Percentiles rank a stretch among this genome's conserved stretches.
Evolutionary conservation across 371 early-diverging fungal species (phyloP).

Genomic region (Conidiobolus incongruus): DNA sequence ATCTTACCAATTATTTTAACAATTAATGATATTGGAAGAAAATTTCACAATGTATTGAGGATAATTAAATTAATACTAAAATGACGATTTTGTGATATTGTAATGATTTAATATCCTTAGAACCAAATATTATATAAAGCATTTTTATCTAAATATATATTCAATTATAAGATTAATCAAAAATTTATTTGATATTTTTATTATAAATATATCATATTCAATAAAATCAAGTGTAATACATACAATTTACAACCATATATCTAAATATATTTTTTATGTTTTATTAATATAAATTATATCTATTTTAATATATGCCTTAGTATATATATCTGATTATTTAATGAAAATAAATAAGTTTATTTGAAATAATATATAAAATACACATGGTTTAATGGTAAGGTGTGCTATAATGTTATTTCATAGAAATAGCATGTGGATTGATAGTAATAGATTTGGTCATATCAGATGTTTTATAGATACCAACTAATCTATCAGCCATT

Average conservation of each 20-base stretch:
- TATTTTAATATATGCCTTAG: no score
- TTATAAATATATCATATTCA: neutral
- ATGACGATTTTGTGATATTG: neutral
- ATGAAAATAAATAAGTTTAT: no score
- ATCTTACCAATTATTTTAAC: no score
- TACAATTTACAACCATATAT: neutral
- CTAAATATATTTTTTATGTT: neutral
- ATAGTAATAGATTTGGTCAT: conserved; percentile 15
- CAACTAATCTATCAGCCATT: conserved; percentile 90
- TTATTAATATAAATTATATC: neutral
- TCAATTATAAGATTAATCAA: neutral
- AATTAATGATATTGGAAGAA: no score
- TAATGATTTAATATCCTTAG: neutral
- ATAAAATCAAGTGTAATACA: neutral
- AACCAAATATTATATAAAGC: neutral
- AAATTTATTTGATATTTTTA: neutral
- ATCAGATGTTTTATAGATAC: conserved; percentile 95
- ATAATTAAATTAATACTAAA: no score
- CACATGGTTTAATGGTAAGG: no score
- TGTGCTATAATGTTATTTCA: neutral
- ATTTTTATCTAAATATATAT: neutral
- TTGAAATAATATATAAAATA: no score
- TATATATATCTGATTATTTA: no score
- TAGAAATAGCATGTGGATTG: conserved; percentile 11
- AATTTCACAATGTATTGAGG: no score